Percentiles rank a stretch among this genome's conserved stretches.
Evolutionary conservation across 1,139 yeast species (phyloP).

Genomic region (Ogataea hybrid): DNA sequence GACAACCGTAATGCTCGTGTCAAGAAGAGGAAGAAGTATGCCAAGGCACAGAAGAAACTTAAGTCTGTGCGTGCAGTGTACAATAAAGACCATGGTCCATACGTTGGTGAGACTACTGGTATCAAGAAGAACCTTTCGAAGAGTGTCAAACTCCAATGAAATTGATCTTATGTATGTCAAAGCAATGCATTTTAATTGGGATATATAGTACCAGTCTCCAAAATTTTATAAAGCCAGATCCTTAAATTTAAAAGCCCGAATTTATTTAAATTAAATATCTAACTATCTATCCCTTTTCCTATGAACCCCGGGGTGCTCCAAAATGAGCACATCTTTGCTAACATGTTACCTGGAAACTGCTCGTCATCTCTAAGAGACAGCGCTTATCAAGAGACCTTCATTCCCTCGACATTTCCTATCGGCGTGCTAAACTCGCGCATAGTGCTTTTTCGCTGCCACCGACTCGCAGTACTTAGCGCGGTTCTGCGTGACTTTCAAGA

Average conservation of each 20-base stretch:
- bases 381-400: conserved; percentile 1
- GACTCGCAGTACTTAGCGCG: conserved; percentile 9
- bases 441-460: conserved; percentile 15
- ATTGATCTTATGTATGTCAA: background rate
- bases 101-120: conserved; percentile 96
- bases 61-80: conserved; percentile 87
- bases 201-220: background rate
- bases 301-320: background rate
- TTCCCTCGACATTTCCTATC: background rate
- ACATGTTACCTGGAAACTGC: background rate
- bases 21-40: conserved; percentile 97
- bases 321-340: background rate
- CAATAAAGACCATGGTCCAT: conserved; percentile 76
- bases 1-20: conserved; percentile 95
- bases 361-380: background rate
- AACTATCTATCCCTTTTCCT: background rate
- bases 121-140: conserved; percentile 88
- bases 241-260: background rate
- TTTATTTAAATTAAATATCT: background rate
- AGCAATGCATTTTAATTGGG: background rate
- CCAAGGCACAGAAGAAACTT: conserved; percentile 90
- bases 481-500: conserved; percentile 14
- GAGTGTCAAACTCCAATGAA: conserved; percentile 67
- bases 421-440: conserved; percentile 14
- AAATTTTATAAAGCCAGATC: background rate